These are phyloP conservation scores for Starmerella sirachaensis DNA, from an alignment of 805 yeast species.

Conservation along the genomic window DNA sequence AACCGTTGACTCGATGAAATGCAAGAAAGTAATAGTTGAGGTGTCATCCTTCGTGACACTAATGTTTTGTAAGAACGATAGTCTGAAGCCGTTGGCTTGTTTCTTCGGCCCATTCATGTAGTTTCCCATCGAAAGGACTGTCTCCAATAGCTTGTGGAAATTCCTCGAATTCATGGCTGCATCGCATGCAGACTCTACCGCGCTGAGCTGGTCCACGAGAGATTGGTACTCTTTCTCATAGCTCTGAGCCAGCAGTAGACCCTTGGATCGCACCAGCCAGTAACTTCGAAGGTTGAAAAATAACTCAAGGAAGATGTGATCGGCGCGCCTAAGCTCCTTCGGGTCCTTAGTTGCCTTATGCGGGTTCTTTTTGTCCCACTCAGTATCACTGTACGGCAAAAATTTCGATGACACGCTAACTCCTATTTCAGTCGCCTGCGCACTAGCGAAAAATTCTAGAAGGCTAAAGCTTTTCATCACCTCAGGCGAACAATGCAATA, in stretches of 20 bases:
- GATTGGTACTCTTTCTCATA: slow-evolving; percentile 72
- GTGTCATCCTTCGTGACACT: slow-evolving; percentile 82
- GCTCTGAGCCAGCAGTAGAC: slow-evolving; percentile 54
- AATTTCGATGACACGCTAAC: slow-evolving; percentile 57
- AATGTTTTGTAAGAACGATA: slow-evolving; percentile 78
- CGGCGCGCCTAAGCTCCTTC: slow-evolving; percentile 71
- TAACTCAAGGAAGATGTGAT: slow-evolving; percentile 68
- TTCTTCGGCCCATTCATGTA: slow-evolving; percentile 90
- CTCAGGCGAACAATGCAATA: slow-evolving; percentile 64
- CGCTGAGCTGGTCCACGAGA: slow-evolving; percentile 49
- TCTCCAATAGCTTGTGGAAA: slow-evolving; percentile 61
- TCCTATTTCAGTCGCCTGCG: slow-evolving; percentile 64
- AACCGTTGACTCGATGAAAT: slow-evolving; percentile 83
- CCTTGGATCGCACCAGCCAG: slow-evolving; percentile 87
- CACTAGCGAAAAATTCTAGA: slow-evolving; percentile 70
- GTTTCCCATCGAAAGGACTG: slow-evolving; percentile 85
- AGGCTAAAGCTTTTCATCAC: slow-evolving; percentile 59
- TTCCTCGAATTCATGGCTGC: slow-evolving; percentile 54
- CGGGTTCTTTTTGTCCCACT: slow-evolving; percentile 36
- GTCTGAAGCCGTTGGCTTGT: slow-evolving; percentile 85
- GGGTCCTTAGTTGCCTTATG: slow-evolving; percentile 57
- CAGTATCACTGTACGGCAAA: slow-evolving; percentile 61
- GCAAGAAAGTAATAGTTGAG: slow-evolving; percentile 78
- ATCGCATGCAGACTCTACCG: slow-evolving; percentile 62
- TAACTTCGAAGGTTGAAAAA: slow-evolving; percentile 75